Conservation (phyloP, 345 rosid species). For the Sisymbrium altissimum region DNA sequence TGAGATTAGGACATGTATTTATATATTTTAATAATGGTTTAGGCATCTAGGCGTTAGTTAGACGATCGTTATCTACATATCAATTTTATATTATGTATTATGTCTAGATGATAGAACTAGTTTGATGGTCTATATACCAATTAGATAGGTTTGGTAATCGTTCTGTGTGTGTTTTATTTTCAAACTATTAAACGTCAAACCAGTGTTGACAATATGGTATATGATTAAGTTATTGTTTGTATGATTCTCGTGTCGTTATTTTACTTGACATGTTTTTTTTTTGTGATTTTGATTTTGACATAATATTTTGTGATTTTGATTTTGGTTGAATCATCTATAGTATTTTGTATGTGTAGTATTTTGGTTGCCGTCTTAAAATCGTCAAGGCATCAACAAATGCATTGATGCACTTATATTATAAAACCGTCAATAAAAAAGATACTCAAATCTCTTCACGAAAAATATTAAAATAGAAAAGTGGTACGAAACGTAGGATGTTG, state of each 20-base stretch:
- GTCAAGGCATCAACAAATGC: not conserved
- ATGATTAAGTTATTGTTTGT: not conserved
- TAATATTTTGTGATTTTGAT: not conserved
- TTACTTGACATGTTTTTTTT: not conserved
- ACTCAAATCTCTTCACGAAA: not conserved
- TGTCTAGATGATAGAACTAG: not conserved
- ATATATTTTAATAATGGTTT: not conserved
- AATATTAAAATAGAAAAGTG: not conserved
- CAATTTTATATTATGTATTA: not conserved
- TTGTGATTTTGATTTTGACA: not conserved
- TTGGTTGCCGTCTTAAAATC: not conserved
- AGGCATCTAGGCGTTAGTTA: conserved; percentile 9
- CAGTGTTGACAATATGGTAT: not conserved
- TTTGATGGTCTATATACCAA: not conserved
- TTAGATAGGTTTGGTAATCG: not conserved
- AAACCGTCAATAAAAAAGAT: not conserved
- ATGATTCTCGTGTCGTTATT: not conserved
- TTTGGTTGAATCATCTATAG: too few relatives aligned
- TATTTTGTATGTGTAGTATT: too few relatives aligned
- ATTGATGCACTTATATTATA: not conserved
- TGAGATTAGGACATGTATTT: not conserved
- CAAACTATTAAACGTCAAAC: not conserved
- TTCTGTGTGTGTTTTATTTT: not conserved
- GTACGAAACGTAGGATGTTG: not conserved
- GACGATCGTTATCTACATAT: not conserved